Conservation (phyloP, 1,284 basidiomycete genomes). For the Entoloma clypeatum region DNA sequence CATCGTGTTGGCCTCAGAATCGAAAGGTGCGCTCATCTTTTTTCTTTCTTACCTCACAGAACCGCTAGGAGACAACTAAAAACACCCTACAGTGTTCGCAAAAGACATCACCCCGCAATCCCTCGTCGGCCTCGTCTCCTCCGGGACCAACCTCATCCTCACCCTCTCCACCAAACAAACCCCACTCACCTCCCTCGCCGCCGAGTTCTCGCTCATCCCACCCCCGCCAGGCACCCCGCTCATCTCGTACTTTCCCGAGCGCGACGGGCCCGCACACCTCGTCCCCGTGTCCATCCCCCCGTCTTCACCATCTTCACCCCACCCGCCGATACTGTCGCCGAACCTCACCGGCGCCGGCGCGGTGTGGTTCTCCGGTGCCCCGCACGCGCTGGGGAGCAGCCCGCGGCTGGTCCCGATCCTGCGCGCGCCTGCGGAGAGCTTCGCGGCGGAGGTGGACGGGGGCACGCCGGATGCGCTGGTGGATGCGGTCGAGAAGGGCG, state of each 20-base stretch:
- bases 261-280: constrained; percentile 51
- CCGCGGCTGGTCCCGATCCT: constrained; percentile 84
- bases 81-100: constrained; percentile 53
- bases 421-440: constrained; percentile 71
- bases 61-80: too few relatives aligned
- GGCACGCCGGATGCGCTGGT: constrained; percentile 56
- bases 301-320: too few relatives aligned
- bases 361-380: constrained; percentile 77
- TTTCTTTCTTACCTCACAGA: background rate
- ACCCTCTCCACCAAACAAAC: constrained; percentile 75
- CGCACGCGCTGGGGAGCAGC: constrained; percentile 72
- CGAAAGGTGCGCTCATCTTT: constrained; percentile 59
- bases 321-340: constrained; percentile 43
- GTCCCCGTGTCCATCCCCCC: constrained; percentile 56
- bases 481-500: constrained; percentile 66
- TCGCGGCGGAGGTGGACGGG: constrained; percentile 59
- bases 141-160: constrained; percentile 82
- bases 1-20: constrained; percentile 77
- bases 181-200: constrained; percentile 63
- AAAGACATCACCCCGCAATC: constrained; percentile 81
- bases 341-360: constrained; percentile 45
- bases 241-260: constrained; percentile 72
- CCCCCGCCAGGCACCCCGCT: constrained; percentile 72
- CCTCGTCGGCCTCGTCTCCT: constrained; percentile 69
- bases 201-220: constrained; percentile 75